Evolutionary conservation across 2,329 filamentous ascomycete species (phyloP).

Genomic region (Dryadomyces quercus-mongolicae): DNA sequence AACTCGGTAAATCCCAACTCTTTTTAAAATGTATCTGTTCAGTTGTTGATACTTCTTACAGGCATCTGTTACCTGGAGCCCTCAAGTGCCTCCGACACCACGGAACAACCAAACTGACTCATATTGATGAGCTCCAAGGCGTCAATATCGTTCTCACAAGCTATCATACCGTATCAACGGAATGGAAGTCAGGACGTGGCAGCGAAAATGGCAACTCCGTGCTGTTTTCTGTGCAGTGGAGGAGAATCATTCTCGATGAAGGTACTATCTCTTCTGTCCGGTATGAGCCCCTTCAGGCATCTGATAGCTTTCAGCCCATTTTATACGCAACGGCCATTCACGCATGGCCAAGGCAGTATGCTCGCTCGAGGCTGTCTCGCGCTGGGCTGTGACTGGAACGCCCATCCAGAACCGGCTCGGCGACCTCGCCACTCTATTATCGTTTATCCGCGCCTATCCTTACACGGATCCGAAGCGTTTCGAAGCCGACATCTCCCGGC

Average conservation of each 20-base stretch:
- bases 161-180: slow-evolving; percentile 26
- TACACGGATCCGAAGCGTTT: slow-evolving; percentile 26
- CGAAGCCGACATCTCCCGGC: slow-evolving; percentile 22
- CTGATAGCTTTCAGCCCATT: slow-evolving; percentile 22
- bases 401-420: slow-evolving; percentile 33
- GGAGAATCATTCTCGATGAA: slow-evolving; percentile 26
- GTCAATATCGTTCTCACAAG: slow-evolving; percentile 25
- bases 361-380: slow-evolving; percentile 20
- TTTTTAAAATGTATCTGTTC: not conserved
- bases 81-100: slow-evolving; percentile 20
- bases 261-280: slow-evolving; percentile 14
- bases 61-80: slow-evolving; percentile 15
- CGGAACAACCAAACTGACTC: slow-evolving; percentile 14
- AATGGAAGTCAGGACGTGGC: slow-evolving; percentile 17
- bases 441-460: slow-evolving; percentile 29
- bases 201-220: slow-evolving; percentile 5
- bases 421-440: slow-evolving; percentile 29
- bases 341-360: slow-evolving; percentile 24
- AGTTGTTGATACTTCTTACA: slow-evolving; percentile 7
- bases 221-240: slow-evolving; percentile 25
- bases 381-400: slow-evolving; percentile 29
- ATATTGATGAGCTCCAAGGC: slow-evolving; percentile 7
- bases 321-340: slow-evolving; percentile 24
- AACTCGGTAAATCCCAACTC: slow-evolving; percentile 12
- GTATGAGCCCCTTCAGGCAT: not conserved